A percentile compares a stretch with the other conserved stretches of the same genome.
Conservation (phyloP, 148 eudicot genomes). For the Chenopodium suecicum region DNA sequence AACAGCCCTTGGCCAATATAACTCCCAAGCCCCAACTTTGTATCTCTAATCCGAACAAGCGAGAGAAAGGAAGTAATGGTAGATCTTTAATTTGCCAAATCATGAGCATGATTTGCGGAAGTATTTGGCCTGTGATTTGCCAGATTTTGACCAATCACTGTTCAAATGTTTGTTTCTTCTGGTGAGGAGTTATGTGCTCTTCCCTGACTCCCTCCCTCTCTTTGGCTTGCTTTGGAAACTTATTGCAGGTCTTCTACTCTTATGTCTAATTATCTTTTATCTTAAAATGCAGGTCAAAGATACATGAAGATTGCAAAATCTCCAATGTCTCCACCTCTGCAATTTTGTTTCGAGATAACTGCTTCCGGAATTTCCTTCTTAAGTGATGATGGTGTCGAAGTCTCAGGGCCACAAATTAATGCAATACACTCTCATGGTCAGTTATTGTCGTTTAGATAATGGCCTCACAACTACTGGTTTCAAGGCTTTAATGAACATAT, state of each 20-base stretch:
- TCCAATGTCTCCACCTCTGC: constrained; percentile 82
- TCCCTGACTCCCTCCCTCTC: not conserved
- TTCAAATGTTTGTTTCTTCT: too few species aligned
- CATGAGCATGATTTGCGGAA: too few species aligned
- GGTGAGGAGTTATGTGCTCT: too few species aligned
- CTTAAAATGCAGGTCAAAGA: constrained; percentile 53
- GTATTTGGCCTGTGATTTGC: too few species aligned
- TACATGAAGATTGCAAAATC: constrained; percentile 88
- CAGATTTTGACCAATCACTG: too few species aligned
- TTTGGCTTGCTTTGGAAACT: not conserved
- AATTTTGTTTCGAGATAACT: constrained; percentile 57
- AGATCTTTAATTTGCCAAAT: too few species aligned
- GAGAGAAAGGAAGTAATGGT: too few species aligned
- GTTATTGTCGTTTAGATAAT: not conserved
- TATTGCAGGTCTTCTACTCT: not conserved
- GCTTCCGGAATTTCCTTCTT: constrained; percentile 66
- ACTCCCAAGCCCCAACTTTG: too few species aligned
- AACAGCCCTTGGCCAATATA: too few species aligned
- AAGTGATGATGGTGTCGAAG: constrained; percentile 57
- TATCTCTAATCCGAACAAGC: too few species aligned
- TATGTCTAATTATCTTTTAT: too few species aligned
- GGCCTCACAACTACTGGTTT: not conserved
- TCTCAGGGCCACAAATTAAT: constrained; percentile 66
- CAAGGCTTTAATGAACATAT: not conserved
- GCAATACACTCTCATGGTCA: constrained; percentile 56